Evolutionary conservation across 2,329 filamentous ascomycete species (phyloP), one percentile per base, ranked within the genome.

Genomic region (Aspergillus sp.): DNA sequence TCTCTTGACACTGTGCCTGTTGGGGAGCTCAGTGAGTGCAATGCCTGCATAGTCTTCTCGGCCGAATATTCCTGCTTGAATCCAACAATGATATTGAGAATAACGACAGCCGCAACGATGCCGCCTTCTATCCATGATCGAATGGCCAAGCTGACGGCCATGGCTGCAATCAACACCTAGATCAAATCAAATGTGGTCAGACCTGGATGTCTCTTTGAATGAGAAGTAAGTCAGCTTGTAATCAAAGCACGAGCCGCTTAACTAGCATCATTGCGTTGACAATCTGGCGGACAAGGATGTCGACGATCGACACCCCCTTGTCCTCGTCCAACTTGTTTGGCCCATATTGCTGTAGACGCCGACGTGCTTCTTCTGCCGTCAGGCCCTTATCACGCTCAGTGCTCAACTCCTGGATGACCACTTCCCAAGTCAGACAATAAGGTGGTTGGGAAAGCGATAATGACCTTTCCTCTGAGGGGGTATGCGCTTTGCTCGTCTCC

Each of bases 161-260:
- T 88, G 54, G 86, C 86, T 59, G 88, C 82, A 56, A 89, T 77
- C 52, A 90, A 82, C 46, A 88, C 84, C 84, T 88, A 54, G 43
- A n/a, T n/a, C n/a, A n/a, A n/a, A n/a, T 77, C 67, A 44, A 54
- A 12, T n/a, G 37, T 35, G 44, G 42, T n/a, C 28, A n/a, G n/a
- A 4, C 31, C 6, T 1, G 11, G 9, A 12, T 26, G 29, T 27
- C 1, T 32, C 2, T n/a, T n/a, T n/a, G n/a, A n/a, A n/a, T n/a
- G n/a, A n/a, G n/a, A n/a, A n/a, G n/a, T 6, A 6, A 40, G 12
- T 9, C 26, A 62, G n/a, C n/a, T n/a, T n/a, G n/a, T n/a, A n/a
- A n/a, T n/a, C n/a, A n/a, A n/a, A n/a, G n/a, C n/a, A n/a, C n/a
- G n/a, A n/a, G n/a, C n/a, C n/a, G n/a, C n/a, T 61, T 58, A 61